Evolutionary conservation across 2,329 filamentous ascomycete species (phyloP).

Genomic region (Pseudohalonectria lignicola): DNA sequence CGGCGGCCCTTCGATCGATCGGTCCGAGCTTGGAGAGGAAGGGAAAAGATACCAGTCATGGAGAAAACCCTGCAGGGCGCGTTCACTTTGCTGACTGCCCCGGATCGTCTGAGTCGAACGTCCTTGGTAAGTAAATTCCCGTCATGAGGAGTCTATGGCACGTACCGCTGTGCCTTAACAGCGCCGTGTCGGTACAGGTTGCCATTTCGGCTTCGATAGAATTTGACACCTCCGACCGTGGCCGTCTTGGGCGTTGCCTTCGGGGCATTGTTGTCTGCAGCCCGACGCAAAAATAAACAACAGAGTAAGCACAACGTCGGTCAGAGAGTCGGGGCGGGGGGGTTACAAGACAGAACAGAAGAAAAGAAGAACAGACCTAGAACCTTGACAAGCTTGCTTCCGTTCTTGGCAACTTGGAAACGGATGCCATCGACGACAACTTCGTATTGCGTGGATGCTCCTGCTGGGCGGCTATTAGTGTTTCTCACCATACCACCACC

Average conservation of each 20-base stretch:
- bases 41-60: constrained; percentile 47
- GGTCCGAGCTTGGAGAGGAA: constrained; percentile 2
- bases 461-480: constrained; percentile 22
- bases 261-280: constrained; percentile 38
- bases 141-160: constrained; percentile 12
- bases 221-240: constrained; percentile 65
- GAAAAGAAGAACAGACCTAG: constrained; percentile 44
- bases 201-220: constrained; percentile 76
- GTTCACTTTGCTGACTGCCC: constrained; percentile 54
- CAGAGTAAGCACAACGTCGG: neutral
- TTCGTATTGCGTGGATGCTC: constrained; percentile 31
- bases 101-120: constrained; percentile 32
- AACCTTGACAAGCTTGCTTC: constrained; percentile 70
- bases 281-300: neutral
- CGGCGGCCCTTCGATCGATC: too few species aligned
- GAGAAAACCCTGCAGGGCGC: constrained; percentile 65
- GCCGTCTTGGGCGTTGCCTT: constrained; percentile 65
- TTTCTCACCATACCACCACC: constrained; percentile 14
- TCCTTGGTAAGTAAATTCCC: constrained; percentile 28
- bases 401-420: constrained; percentile 63
- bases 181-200: constrained; percentile 73
- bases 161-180: constrained; percentile 67
- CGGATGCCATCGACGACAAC: constrained; percentile 60
- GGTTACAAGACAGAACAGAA: neutral
- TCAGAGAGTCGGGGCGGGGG: neutral